Evolutionary conservation across 495 filamentous ascomycete species (phyloP), one percentile per base, ranked within the genome.

Genomic region (Hypomontagnella monticulosa): DNA sequence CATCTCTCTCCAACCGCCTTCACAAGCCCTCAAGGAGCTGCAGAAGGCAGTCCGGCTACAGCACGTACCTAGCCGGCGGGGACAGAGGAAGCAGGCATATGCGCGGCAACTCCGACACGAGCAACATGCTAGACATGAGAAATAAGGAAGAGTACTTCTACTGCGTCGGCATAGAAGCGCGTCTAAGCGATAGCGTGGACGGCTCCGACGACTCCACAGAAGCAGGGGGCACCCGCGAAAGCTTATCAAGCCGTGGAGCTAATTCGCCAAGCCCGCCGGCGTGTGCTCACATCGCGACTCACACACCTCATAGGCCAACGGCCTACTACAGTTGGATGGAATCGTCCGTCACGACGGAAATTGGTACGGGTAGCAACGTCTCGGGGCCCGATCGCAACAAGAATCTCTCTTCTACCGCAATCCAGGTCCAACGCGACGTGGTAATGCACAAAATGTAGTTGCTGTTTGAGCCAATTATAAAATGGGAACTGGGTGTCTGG

Each of bases 1-100:
- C 77, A 14, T 59, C 63, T 0, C 65, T 79, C 54, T 58, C 68
- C 11, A 63, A 61, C 54, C 61, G 46, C 12, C 61, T 69, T 1
- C 66, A 69, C 15, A 63, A 68, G 32, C 32, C 65, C 7, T 10
- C 41, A 19, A 66, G 44, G 16, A 51, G 36, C 41, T 56, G 8
- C 15, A 41, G 27, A 41, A 49, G 63, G 40, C 41, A 55, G 5
- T 60, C 49, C 11, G 48, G 16, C 16, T 58, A 27, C 23, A 27
- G 23, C 23, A 27, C 48, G 7, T 48, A 11, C 15, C 12, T 32
- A 14, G 43, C 18, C 12, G 54, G 32, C 9, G 19, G 12, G 7
- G 54, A 69, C 16, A 56, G 34, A 49, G 61, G 43, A 10, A 61
- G 57, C 14, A 38, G 43, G 47, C 61, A 69, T 20, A 52, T 40